Evolutionary conservation across 2,329 filamentous ascomycete genomes (phyloP), one percentile per base, ranked within the genome.

Genomic region (Colletotrichum lindemuthianum): DNA sequence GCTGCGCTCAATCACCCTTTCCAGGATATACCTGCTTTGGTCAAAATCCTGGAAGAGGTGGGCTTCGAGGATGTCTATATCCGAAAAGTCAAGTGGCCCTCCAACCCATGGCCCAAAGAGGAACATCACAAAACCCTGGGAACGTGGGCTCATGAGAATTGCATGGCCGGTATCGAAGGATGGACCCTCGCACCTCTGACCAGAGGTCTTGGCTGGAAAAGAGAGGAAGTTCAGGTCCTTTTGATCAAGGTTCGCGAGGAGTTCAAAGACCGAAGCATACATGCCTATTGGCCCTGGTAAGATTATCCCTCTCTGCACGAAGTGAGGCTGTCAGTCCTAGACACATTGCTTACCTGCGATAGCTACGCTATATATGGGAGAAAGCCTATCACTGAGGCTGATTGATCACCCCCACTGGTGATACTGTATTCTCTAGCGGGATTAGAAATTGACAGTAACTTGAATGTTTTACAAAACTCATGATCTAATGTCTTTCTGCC

Each of bases 1-100:
- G 58, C 53, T 2, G 69, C 70, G 4, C 63, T 78, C 10, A 71
- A 72, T 2, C 72, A 70, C 16, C 15, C 43, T 2, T 45, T 45
- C 15, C 43, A 32, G 24, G 15, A 45, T 1, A 12, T 45, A 4
- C 43, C 1, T 8, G 43, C 9, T 12, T 10, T 45, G 43, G 43
- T 32, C 5, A 5, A 45, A 4, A 32, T 45, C 2, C 15, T 45
- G 43, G 11, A 6, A 45, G 43, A 45, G 0, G 15, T 45, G 11
- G 43, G 43, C 43, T 45, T 45, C 4, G 43, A 16, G 2, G 15
- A 45, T 4, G 4, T 32, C 43, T 3, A 45, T 9, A 45, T 45
- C 2, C 10, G 5, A 5, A 45, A 32, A 16, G 1, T 45, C 8
- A 45, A 45, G 43, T 45, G 43, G 43, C 43, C 43, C 1, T 3